Base-by-base conservation (phyloP, 305 asterid genomes). In the Rubia occidens region DNA sequence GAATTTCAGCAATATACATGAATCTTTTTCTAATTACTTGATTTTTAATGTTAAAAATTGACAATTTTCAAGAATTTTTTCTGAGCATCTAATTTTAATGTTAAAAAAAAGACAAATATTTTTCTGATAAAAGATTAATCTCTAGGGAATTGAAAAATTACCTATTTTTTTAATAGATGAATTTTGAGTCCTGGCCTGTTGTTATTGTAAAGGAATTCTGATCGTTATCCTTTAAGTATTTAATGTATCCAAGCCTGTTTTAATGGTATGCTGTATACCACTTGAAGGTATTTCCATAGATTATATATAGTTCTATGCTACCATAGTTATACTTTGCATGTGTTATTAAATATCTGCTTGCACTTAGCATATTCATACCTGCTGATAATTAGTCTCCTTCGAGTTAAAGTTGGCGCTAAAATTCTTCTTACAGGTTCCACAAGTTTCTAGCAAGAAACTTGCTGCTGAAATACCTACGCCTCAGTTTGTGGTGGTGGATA, bases 391-490 rank as follows among this genome's bases (percentile, higher is more conserved):
- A 18, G 2, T 29, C 14, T 32, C 47, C 66, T 49, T 69, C 11
- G 11, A 21, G 45, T 67, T 53, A 44, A n/a, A n/a, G 55, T 45
- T 54, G 51, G 40, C 54, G 58, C 29, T 67, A 1, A 8, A 8
- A 10, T 66, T 69, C 6, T 65, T 21, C 58, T 58, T 69, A 55
- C 78, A 90, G 97, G 95, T 86, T 60, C 96, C 79, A 32, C 97
- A 78, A 71, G 77, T 78, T 76, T 79, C 92, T 74, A 79, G 78
- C 80, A 95, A 83, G 83, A 95, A 85, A 84, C 42, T 68, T 71
- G 85, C 86, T 78, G 76, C 99, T 72, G 99, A 95, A 85, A 95
- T 95, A 78, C 99, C 99, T 54, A 95, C 89, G 71, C 99, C 99
- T 11, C 90, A 95, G 84, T 95, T 81, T 64, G 88, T 89, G 80